These are phyloP conservation scores for Spathaspora gorwiae DNA, from an alignment of 805 yeast genomes.

Conservation along the genomic window DNA sequence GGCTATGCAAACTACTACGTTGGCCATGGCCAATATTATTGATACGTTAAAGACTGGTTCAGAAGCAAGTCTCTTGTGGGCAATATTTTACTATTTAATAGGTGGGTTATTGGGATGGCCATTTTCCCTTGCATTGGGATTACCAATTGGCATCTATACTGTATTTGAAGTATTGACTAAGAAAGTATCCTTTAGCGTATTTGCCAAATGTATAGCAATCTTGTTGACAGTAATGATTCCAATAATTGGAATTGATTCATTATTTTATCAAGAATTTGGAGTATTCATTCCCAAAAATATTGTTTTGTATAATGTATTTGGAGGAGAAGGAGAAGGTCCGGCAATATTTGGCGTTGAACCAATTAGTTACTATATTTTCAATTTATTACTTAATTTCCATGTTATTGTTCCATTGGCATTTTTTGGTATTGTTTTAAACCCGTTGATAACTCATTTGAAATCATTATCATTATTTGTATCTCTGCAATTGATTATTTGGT, in stretches of 20 bases:
- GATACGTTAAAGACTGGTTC: conserved; percentile 11
- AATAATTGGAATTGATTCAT: conserved; percentile 49
- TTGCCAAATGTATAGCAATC: background rate
- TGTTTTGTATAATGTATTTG: conserved; percentile 72
- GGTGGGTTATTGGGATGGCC: conserved; percentile 93
- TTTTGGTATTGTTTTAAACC: conserved; percentile 30
- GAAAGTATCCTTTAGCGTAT: background rate
- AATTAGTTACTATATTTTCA: conserved; percentile 61
- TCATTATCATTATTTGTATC: conserved; percentile 13
- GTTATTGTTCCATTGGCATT: conserved; percentile 40
- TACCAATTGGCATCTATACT: conserved; percentile 51
- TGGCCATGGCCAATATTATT: conserved; percentile 40
- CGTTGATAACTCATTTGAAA: conserved; percentile 10
- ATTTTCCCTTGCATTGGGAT: conserved; percentile 60
- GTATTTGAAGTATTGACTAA: conserved; percentile 2
- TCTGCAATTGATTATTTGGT: conserved; percentile 63
- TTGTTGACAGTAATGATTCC: conserved; percentile 14
- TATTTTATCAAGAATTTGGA: conserved; percentile 50
- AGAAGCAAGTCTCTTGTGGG: conserved; percentile 4
- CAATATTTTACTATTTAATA: conserved; percentile 44
- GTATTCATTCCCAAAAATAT: conserved; percentile 78
- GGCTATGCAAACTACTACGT: conserved; percentile 48
- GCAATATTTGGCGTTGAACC: conserved; percentile 88
- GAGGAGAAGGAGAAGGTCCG: conserved; percentile 74
- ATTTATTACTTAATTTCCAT: conserved; percentile 74